These are phyloP conservation scores for Cocos nucifera DNA, from an alignment of 176 grass and related monocot genomes.

Conservation along the genomic window DNA sequence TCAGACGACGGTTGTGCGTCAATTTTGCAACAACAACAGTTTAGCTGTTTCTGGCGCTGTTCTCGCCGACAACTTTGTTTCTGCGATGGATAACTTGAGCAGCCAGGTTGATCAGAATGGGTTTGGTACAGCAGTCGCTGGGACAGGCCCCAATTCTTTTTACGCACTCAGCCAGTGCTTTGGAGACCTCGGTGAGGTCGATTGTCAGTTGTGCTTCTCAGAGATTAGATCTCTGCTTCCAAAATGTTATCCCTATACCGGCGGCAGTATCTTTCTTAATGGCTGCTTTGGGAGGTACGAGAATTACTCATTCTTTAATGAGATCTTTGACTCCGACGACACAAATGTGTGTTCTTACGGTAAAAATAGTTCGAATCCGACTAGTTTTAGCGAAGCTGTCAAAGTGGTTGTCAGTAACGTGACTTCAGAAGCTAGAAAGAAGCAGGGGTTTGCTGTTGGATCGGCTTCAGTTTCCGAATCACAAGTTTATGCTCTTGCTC, in stretches of 20 bases:
- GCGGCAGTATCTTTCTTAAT: constrained; percentile 56
- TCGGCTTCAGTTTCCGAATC: constrained; percentile 13
- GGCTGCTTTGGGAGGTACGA: constrained; percentile 66
- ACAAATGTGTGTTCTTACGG: constrained; percentile 1
- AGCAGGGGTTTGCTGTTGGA: constrained; percentile 36
- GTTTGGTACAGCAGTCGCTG: constrained; percentile 44
- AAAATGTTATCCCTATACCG: constrained; percentile 60
- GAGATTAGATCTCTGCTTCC: constrained; percentile 76
- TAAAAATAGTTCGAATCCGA: constrained; percentile 20
- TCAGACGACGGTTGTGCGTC: constrained; percentile 29
- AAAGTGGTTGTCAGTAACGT: constrained; percentile 36
- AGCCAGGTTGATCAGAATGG: constrained; percentile 43
- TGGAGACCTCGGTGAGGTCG: constrained; percentile 48
- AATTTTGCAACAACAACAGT: constrained; percentile 19
- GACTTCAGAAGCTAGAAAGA: constrained; percentile 16
- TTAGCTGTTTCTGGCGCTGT: constrained; percentile 22
- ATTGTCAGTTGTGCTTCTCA: constrained; percentile 73
- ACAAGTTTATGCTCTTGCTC: constrained; percentile 53
- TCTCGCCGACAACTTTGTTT: constrained; percentile 60
- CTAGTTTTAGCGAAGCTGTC: constrained; percentile 34
- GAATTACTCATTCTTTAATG: constrained; percentile 68
- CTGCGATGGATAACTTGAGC: constrained; percentile 64
- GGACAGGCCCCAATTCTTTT: constrained; percentile 38
- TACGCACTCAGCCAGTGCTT: constrained; percentile 65
- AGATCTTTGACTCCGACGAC: constrained; percentile 27